These are phyloP conservation scores for Vitis riparia DNA, from an alignment of 164 flowering plant species.

Conservation along the genomic window DNA sequence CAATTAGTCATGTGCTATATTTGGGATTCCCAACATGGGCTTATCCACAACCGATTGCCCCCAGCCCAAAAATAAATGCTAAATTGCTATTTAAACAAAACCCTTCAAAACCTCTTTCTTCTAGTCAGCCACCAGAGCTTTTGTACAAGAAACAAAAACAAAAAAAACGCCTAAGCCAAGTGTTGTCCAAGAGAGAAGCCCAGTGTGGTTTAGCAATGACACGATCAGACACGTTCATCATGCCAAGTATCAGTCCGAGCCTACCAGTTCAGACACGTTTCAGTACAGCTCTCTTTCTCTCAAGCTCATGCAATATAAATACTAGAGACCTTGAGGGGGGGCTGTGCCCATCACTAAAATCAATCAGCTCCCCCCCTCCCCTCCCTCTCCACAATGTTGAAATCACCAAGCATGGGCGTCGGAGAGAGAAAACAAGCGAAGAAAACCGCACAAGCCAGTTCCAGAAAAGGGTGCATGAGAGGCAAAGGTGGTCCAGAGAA, in stretches of 20 bases:
- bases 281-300: background rate
- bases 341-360: too few relatives aligned
- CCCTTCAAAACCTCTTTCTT: too few relatives aligned
- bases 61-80: constrained; percentile 6
- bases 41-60: constrained; percentile 16
- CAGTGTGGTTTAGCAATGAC: constrained; percentile 15
- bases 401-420: background rate
- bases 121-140: constrained; percentile 21
- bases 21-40: constrained; percentile 7
- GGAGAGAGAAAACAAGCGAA: constrained; percentile 3
- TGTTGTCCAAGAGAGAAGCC: constrained; percentile 4
- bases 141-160: background rate
- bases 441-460: constrained; percentile 38
- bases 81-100: too few relatives aligned
- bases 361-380: too few relatives aligned
- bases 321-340: too few relatives aligned
- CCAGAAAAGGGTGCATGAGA: constrained; percentile 76
- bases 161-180: constrained; percentile 22
- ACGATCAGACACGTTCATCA: constrained; percentile 20
- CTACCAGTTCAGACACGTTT: constrained; percentile 24
- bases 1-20: background rate
- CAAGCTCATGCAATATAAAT: too few relatives aligned
- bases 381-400: too few relatives aligned
- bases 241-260: constrained; percentile 24
- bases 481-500: constrained; percentile 88